Evolutionary conservation across 1,284 basidiomycete genomes (phyloP), one percentile per base, ranked within the genome.

Genomic region (Leccinum subspadiceum): DNA sequence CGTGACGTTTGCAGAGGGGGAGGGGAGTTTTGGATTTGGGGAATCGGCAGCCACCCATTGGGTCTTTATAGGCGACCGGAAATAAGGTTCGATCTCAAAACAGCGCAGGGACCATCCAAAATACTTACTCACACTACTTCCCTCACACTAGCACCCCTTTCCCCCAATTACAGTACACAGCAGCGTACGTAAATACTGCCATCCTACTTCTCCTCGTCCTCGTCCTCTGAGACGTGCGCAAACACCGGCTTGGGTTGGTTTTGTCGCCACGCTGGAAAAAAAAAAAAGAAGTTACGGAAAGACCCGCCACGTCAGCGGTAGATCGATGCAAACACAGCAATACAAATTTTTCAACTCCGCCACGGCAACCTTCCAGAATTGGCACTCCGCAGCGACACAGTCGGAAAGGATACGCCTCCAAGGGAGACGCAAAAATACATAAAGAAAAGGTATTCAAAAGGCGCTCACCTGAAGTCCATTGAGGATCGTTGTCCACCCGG

Each of bases 221-320:
- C 78, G 62, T 80, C 84, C 66, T 81, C 79, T 60, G 78, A 76
- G 59, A 68, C 74, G 64, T 78, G 69, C 60, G 83, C 82, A 74
- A 93, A 93, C 61, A 93, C 89, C 0, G 90, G 85, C 70, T 85
- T 84, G 56, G 92, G 90, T 71, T 93, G 91, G 77, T 88, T 93
- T 66, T 79, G 75, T 75, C 80, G 83, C 91, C 92, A 93, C 46
- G 92, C 91, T 93, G 83, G 66, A 72, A 77, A 74, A 79, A 74
- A 74, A 74, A 79, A 76, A 79, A 80, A 65, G 58, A 63, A 70
- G 58, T 53, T 76, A 78, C 78, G 76, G 76, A 76, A 80, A 82
- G 78, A 72, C 79, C 78, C 78, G 82, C 81, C 82, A 87, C 84
- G 84, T 85, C 81, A 86, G 85, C 78, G 71, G 58, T 72, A 76